phyloP scores from a whole-genome alignment of 257 asterid species.

The Lycium barbarum region DNA sequence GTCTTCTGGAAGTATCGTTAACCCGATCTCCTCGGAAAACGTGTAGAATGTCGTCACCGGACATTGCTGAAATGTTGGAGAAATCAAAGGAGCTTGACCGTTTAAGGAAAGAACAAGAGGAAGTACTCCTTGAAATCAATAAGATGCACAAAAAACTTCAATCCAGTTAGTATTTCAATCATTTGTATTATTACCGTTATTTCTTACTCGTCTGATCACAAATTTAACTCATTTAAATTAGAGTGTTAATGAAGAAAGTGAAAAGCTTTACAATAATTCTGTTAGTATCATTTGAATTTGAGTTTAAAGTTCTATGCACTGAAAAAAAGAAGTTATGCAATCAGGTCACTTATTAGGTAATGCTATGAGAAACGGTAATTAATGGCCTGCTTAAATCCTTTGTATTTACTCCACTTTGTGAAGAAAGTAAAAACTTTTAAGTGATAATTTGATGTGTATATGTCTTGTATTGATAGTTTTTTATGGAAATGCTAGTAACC shows the following conservation, averaged over 20 bases:
- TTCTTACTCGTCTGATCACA: background rate
- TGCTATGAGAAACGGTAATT: background rate
- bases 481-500: background rate
- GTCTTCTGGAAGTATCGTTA: slow-evolving; percentile 21
- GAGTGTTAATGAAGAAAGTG: slow-evolving; percentile 10
- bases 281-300: background rate
- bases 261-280: background rate
- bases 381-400: slow-evolving; percentile 14
- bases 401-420: slow-evolving; percentile 7
- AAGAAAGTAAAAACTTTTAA: background rate
- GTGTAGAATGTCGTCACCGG: slow-evolving; percentile 72
- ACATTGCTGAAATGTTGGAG: slow-evolving; percentile 72
- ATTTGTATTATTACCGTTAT: background rate
- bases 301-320: background rate
- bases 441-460: background rate
- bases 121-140: slow-evolving; percentile 78
- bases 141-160: slow-evolving; percentile 93
- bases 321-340: background rate
- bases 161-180: slow-evolving; percentile 56
- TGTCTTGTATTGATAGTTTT: background rate
- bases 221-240: background rate
- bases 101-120: slow-evolving; percentile 82
- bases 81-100: slow-evolving; percentile 93
- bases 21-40: slow-evolving; percentile 39
- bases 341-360: background rate